Evolutionary conservation across 2,329 filamentous ascomycete genomes (phyloP), one percentile per base, ranked within the genome.

Genomic region (Talaromyces marneffei): DNA sequence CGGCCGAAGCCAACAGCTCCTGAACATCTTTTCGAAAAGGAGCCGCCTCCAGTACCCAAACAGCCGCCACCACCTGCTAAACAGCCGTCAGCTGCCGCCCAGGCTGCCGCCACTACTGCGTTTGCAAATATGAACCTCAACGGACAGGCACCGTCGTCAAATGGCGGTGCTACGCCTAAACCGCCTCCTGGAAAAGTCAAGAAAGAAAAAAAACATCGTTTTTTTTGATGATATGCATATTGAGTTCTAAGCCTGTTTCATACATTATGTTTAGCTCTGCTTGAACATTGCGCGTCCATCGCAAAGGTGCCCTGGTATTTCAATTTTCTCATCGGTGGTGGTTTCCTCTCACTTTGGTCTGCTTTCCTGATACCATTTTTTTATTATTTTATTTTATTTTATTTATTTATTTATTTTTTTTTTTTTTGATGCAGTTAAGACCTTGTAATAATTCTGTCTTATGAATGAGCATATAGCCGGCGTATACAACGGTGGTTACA

Each of bases 1-100:
- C 82, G 87, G 40, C 91, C 91, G 2, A 87, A 87, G 69, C 88
- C 86, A n/a, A 87, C 88, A 64, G 90, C 92, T 0, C 94, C 94
- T 0, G 87, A 87, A 5, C 91, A 96, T 77, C 78, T 99, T 9
- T 94, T 94, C 67, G 91, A 96, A 74, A 85, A 86, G 56, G 85
- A 87, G 20, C 78, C 79, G 3, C 79, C 86, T 40, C 62, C 65
- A 70, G 60, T 70, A 57, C 54, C 65, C 2, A 61, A 37, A 62
- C 48, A 62, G 10, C 64, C 65, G 35, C 68, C 67, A 66, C 59
- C 70, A 69, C 53, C 67, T n/a, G 37, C 18, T n/a, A 46, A 52
- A 10, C 52, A 39, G 46, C 23, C 57, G 7, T 46, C 62, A 20
- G 37, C 58, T 33, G 54, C 58, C 16, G 29, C 50, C 29, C 58